phyloP scores from a whole-genome alignment of 495 filamentous ascomycete genomes.

The Penicillium longicatenatum region DNA sequence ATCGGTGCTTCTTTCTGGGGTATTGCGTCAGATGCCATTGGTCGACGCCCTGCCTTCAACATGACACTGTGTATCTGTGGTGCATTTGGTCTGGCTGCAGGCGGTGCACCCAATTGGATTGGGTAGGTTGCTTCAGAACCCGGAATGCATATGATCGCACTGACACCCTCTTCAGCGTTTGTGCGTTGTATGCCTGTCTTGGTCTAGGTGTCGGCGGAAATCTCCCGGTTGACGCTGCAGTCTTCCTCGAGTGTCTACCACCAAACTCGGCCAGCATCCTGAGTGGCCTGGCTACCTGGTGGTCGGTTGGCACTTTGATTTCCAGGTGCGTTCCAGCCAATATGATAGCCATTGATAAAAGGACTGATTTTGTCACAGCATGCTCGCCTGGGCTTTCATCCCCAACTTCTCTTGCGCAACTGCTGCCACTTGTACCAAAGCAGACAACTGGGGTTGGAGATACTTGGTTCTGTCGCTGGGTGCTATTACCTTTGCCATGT shows the following conservation, averaged over 20 bases:
- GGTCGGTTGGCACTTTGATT: slow-evolving; percentile 55
- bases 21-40: slow-evolving; percentile 58
- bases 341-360: not conserved
- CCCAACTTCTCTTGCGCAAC: slow-evolving; percentile 39
- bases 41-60: slow-evolving; percentile 62
- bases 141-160: not conserved
- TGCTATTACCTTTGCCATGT: slow-evolving; percentile 63
- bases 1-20: slow-evolving; percentile 63
- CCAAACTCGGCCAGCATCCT: slow-evolving; percentile 46
- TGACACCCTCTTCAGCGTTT: slow-evolving; percentile 20
- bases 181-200: slow-evolving; percentile 43
- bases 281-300: slow-evolving; percentile 53
- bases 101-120: slow-evolving; percentile 48
- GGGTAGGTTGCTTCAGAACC: slow-evolving; percentile 22
- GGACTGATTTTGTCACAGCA: slow-evolving; percentile 35
- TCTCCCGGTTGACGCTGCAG: slow-evolving; percentile 45
- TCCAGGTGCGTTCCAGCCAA: slow-evolving; percentile 22
- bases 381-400: slow-evolving; percentile 56
- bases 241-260: slow-evolving; percentile 58
- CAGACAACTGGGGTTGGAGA: slow-evolving; percentile 72
- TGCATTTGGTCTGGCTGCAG: slow-evolving; percentile 56
- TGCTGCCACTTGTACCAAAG: slow-evolving; percentile 49
- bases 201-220: slow-evolving; percentile 57
- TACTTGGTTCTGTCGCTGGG: slow-evolving; percentile 69
- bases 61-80: slow-evolving; percentile 56